These are phyloP conservation scores for Agroathelia rolfsii DNA, from an alignment of 1,284 basidiomycete species.

Conservation along the genomic window DNA sequence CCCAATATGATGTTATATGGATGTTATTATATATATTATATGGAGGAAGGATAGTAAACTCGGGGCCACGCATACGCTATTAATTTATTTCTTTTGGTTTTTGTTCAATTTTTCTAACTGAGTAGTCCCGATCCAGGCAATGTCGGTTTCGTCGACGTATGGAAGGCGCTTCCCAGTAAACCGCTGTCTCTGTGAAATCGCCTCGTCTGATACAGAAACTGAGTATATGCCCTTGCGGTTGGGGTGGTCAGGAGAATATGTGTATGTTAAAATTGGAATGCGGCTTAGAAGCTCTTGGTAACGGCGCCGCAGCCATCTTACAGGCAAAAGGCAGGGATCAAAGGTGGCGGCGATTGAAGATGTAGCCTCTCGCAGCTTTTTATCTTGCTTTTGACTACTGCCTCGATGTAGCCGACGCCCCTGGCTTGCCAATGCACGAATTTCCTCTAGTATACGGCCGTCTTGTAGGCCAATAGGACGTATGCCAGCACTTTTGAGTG, in stretches of 20 bases:
- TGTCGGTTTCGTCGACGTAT: conserved; percentile 19
- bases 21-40: too few species aligned
- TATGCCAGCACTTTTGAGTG: conserved; percentile 15
- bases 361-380: conserved; percentile 10
- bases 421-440: conserved; percentile 35
- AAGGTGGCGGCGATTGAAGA: conserved; percentile 19
- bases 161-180: conserved; percentile 14
- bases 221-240: conserved; percentile 15
- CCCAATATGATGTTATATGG: too few species aligned
- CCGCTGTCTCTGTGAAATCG: conserved; percentile 12
- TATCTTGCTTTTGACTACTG: conserved; percentile 7
- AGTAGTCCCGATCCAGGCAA: conserved; percentile 24
- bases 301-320: conserved; percentile 56
- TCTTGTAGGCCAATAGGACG: conserved; percentile 36
- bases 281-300: conserved; percentile 50
- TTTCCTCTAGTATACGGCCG: conserved; percentile 32
- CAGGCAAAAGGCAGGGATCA: conserved; percentile 17
- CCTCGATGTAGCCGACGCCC: conserved; percentile 8
- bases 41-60: too few species aligned
- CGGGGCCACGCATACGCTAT: not conserved
- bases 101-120: conserved; percentile 6
- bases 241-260: conserved; percentile 6
- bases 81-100: not conserved
- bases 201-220: conserved; percentile 22
- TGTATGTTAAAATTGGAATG: conserved; percentile 44